These are phyloP conservation scores for Metschnikowia henanensis DNA, from an alignment of 805 yeast species.

Conservation along the genomic window DNA sequence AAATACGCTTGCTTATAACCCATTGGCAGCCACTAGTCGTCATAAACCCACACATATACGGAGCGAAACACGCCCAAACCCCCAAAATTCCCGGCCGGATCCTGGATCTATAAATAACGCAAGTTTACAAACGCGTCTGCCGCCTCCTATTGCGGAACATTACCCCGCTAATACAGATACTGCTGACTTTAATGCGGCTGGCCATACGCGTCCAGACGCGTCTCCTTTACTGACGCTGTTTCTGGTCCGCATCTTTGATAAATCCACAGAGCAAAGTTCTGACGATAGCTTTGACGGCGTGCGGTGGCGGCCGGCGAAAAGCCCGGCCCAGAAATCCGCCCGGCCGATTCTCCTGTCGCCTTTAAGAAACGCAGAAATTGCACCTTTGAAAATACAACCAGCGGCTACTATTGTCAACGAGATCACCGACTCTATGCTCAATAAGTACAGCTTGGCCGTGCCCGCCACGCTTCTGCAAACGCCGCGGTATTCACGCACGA, in stretches of 20 bases:
- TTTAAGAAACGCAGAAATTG: constrained; percentile 23
- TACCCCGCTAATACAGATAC: not conserved
- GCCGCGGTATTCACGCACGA: constrained; percentile 35
- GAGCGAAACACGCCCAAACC: not conserved
- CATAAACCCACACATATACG: not conserved
- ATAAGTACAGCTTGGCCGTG: constrained; percentile 43
- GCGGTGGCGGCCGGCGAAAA: constrained; percentile 24
- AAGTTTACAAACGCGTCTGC: not conserved
- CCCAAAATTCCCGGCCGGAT: not conserved
- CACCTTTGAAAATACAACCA: constrained; percentile 4
- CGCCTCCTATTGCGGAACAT: not conserved
- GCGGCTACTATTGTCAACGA: constrained; percentile 28
- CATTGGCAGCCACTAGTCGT: constrained; percentile 1
- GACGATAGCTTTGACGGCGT: constrained; percentile 47
- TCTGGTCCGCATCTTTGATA: constrained; percentile 3
- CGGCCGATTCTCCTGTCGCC: constrained; percentile 44
- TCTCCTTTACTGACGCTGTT: not conserved
- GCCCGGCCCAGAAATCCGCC: constrained; percentile 9
- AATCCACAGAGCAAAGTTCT: constrained; percentile 30
- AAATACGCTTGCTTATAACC: constrained; percentile 27
- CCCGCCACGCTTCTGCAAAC: constrained; percentile 31
- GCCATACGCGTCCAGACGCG: constrained; percentile 11
- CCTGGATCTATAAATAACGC: not conserved
- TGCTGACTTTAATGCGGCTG: not conserved
- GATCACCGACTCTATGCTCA: constrained; percentile 37